phyloP scores from a whole-genome alignment of 2,329 filamentous ascomycete species.

The Colletotrichum cordylinicola region DNA sequence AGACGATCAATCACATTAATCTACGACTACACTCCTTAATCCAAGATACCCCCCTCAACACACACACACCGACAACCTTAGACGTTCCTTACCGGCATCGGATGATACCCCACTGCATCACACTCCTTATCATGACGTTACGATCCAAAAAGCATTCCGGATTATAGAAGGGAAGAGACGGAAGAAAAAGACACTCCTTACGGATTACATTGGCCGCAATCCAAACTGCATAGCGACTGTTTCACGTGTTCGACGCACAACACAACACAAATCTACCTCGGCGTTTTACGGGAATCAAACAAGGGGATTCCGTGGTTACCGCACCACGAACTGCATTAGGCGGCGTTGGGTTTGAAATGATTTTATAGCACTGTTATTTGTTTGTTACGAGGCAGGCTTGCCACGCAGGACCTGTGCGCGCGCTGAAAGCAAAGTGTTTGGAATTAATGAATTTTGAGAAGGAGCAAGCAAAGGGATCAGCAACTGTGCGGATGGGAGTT shows the following conservation, averaged over 20 bases:
- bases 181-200: constrained; percentile 21
- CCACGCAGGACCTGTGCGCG: background rate
- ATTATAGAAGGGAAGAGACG: background rate
- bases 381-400: background rate
- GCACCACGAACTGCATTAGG: constrained; percentile 15
- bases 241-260: constrained; percentile 31
- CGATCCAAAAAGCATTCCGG: constrained; percentile 30
- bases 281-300: constrained; percentile 13
- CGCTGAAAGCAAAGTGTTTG: background rate
- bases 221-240: constrained; percentile 64
- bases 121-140: constrained; percentile 38
- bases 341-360: constrained; percentile 9
- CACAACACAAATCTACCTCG: background rate
- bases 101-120: constrained; percentile 35
- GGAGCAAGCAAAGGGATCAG: background rate
- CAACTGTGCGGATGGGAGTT: background rate
- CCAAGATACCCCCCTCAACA: constrained; percentile 34
- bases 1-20: constrained; percentile 9
- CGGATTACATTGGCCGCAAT: constrained; percentile 33
- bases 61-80: background rate
- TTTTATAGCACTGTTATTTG: background rate
- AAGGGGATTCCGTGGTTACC: background rate
- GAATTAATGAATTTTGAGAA: constrained; percentile 10
- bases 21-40: constrained; percentile 33
- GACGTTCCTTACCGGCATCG: constrained; percentile 20